These are phyloP conservation scores for Magnusiomyces clavatus DNA, from an alignment of 1,139 yeast genomes.

Conservation along the genomic window DNA sequence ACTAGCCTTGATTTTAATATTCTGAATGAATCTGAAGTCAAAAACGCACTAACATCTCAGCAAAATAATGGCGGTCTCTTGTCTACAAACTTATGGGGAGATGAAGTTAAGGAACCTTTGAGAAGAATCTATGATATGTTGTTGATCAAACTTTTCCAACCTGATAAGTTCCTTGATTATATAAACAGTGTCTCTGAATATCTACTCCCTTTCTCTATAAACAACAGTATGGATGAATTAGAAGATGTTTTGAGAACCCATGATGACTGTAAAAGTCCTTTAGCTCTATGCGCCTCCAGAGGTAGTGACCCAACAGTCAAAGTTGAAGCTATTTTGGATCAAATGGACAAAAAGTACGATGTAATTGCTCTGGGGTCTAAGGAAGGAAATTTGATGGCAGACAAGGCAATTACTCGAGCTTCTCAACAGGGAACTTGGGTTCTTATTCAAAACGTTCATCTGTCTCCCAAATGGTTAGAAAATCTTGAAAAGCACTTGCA, in stretches of 20 bases:
- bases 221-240: slow-evolving; percentile 10
- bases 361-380: slow-evolving; percentile 68
- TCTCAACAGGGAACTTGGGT: slow-evolving; percentile 54
- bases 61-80: slow-evolving; percentile 29
- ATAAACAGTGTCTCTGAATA: slow-evolving; percentile 16
- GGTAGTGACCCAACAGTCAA: slow-evolving; percentile 63
- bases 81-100: slow-evolving; percentile 12
- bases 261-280: slow-evolving; percentile 29
- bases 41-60: slow-evolving; percentile 60
- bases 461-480: slow-evolving; percentile 58
- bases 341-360: slow-evolving; percentile 26
- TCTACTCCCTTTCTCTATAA: slow-evolving; percentile 3
- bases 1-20: slow-evolving; percentile 6
- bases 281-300: slow-evolving; percentile 51
- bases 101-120: slow-evolving; percentile 15
- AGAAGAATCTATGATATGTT: slow-evolving; percentile 17
- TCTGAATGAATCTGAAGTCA: slow-evolving; percentile 78
- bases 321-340: slow-evolving; percentile 41
- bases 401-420: slow-evolving; percentile 42
- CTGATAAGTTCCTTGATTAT: slow-evolving; percentile 19
- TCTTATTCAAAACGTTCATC: slow-evolving; percentile 68
- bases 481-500: slow-evolving; percentile 43
- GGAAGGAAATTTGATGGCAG: slow-evolving; percentile 57
- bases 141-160: slow-evolving; percentile 19
- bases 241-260: slow-evolving; percentile 16